Percentiles rank a stretch among this genome's conserved stretches.
These are phyloP conservation scores for Pseudocercospora ulei DNA, from an alignment of 2,329 filamentous ascomycete genomes.

Conservation along the genomic window DNA sequence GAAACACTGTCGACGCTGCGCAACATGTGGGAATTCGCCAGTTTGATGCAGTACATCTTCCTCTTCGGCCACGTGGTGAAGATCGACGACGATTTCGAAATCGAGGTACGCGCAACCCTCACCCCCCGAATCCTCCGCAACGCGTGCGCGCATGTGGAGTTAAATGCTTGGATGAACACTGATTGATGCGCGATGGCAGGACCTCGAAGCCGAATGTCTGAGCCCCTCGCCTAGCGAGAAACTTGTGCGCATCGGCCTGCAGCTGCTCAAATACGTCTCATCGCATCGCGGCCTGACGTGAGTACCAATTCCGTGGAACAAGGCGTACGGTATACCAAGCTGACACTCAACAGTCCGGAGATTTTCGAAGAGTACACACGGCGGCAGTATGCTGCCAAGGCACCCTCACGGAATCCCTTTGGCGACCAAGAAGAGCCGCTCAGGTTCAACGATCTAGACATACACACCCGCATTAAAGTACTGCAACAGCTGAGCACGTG, in stretches of 20 bases:
- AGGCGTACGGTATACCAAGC: neutral
- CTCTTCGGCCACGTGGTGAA: conserved; percentile 84
- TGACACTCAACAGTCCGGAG: conserved; percentile 53
- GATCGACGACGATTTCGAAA: conserved; percentile 76
- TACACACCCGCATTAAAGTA: conserved; percentile 70
- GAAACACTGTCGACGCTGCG: conserved; percentile 58
- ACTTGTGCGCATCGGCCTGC: conserved; percentile 71
- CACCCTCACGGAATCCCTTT: conserved; percentile 72
- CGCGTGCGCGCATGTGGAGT: neutral
- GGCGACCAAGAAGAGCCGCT: conserved; percentile 62
- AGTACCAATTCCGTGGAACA: conserved; percentile 34
- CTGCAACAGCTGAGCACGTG: conserved; percentile 83
- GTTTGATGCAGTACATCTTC: conserved; percentile 84
- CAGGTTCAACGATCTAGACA: conserved; percentile 70
- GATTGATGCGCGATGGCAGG: conserved; percentile 45
- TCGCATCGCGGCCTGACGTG: conserved; percentile 89
- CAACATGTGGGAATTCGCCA: conserved; percentile 93
- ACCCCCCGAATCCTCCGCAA: conserved; percentile 14
- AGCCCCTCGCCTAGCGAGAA: conserved; percentile 62
- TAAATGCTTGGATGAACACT: conserved; percentile 23
- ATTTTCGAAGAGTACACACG: conserved; percentile 90
- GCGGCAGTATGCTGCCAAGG: conserved; percentile 76
- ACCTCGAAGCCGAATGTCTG: conserved; percentile 78
- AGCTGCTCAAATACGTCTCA: conserved; percentile 83
- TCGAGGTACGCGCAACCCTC: conserved; percentile 57